Percentiles rank a stretch among this genome's conserved stretches.
Evolutionary conservation across 1,139 yeast species (phyloP).

Genomic region (Candida albicans): DNA sequence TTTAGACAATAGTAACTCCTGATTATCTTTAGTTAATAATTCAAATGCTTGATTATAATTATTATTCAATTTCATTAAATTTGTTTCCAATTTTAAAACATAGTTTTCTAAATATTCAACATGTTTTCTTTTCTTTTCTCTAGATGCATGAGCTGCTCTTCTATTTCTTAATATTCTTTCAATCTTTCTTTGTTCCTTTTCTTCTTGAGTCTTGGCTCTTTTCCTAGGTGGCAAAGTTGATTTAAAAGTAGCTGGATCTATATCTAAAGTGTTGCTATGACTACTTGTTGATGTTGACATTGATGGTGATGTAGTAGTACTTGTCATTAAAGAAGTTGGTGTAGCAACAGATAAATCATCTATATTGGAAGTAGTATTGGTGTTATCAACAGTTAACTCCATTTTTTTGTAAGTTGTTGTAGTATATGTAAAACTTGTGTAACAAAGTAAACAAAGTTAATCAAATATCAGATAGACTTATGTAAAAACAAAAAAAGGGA

Average conservation of each 20-base stretch:
- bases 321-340: neutral
- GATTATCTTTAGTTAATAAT: slow-evolving; percentile 18
- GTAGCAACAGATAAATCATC: neutral
- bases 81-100: slow-evolving; percentile 50
- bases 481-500: no score
- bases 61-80: slow-evolving; percentile 25
- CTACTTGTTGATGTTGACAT: neutral
- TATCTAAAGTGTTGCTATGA: slow-evolving; percentile 1
- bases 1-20: slow-evolving; percentile 9
- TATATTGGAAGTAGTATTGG: no score
- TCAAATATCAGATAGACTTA: no score
- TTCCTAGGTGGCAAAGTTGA: slow-evolving; percentile 85
- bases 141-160: slow-evolving; percentile 95
- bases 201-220: slow-evolving; percentile 94
- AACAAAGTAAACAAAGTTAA: no score
- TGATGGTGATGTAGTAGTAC: neutral
- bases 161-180: slow-evolving; percentile 92
- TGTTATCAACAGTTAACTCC: no score
- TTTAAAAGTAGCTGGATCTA: slow-evolving; percentile 24
- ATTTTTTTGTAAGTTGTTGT: no score
- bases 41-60: slow-evolving; percentile 23
- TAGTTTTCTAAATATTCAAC: slow-evolving; percentile 80
- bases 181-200: slow-evolving; percentile 92
- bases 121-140: slow-evolving; percentile 94
- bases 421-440: no score